Evolutionary conservation across 768 basidiomycete species (phyloP).

Genomic region (Mycena indigotica): DNA sequence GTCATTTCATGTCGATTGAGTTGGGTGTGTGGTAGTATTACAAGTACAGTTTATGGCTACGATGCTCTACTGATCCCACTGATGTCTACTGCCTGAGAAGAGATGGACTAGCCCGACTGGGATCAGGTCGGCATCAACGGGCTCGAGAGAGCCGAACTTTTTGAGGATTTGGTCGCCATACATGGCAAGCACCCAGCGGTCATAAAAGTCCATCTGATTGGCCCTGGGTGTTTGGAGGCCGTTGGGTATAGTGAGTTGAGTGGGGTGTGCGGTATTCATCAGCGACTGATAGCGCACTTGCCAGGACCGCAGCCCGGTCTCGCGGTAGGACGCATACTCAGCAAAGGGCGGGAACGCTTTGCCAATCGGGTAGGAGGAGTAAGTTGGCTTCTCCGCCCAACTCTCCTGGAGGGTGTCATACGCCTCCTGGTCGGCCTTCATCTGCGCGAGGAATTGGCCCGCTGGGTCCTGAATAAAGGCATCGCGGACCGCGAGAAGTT

Average conservation of each 20-base stretch:
- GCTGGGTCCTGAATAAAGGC: conserved; percentile 9
- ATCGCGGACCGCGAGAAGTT: conserved; percentile 33
- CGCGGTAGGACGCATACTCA: neutral
- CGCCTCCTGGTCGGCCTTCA: conserved; percentile 10
- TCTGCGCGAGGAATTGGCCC: conserved; percentile 8
- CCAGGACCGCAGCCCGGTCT: conserved; percentile 2
- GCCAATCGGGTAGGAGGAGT: neutral
- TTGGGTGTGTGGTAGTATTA: neutral
- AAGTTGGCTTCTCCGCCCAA: neutral
- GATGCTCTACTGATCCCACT: conserved; percentile 17
- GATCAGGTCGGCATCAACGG: conserved; percentile 25
- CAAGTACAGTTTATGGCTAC: neutral
- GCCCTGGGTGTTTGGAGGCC: neutral
- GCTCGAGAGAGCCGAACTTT: conserved; percentile 23
- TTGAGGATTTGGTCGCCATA: conserved; percentile 25
- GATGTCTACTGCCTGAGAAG: conserved; percentile 12
- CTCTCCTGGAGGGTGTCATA: conserved; percentile 3
- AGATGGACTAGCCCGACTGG: conserved; percentile 26
- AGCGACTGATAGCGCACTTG: neutral
- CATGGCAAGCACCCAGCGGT: conserved; percentile 20
- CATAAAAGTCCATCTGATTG: conserved; percentile 12
- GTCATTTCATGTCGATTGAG: conserved; percentile 6
- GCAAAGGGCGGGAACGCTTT: conserved; percentile 9
- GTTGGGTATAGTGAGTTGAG: neutral
- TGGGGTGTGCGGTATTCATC: conserved; percentile 8